A percentile compares a stretch with the other conserved stretches of the same genome.
These are phyloP conservation scores for Ophiostoma pallidulum DNA, from an alignment of 2,329 filamentous ascomycete genomes.

Conservation along the genomic window DNA sequence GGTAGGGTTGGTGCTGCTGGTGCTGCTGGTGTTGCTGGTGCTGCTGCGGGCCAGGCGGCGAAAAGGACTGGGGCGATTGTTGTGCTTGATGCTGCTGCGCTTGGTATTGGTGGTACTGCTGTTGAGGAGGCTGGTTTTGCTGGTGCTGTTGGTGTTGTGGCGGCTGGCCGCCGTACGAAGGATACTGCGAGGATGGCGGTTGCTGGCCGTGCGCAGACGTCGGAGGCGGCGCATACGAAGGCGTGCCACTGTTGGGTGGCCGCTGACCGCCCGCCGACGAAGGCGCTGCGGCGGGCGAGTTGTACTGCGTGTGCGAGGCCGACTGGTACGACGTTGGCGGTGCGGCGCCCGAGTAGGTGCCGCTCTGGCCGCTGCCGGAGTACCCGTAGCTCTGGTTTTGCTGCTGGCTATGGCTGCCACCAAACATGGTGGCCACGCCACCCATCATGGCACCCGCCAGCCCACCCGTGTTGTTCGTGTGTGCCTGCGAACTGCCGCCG, in stretches of 20 bases:
- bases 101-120: conserved; percentile 5
- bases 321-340: conserved; percentile 53
- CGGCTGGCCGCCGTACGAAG: conserved; percentile 7
- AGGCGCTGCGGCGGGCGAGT: conserved; percentile 8
- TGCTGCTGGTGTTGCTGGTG: conserved; percentile 2
- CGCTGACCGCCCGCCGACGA: background rate
- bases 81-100: conserved; percentile 10
- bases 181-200: background rate
- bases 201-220: background rate
- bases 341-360: conserved; percentile 52
- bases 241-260: background rate
- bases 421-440: conserved; percentile 44
- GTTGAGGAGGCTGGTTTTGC: background rate
- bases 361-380: conserved; percentile 43
- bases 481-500: conserved; percentile 35
- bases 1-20: background rate
- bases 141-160: conserved; percentile 7
- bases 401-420: conserved; percentile 33
- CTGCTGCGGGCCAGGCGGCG: conserved; percentile 5
- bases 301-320: conserved; percentile 20
- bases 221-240: conserved; percentile 4
- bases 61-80: conserved; percentile 6
- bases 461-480: conserved; percentile 34
- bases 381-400: conserved; percentile 55
- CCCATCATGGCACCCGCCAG: conserved; percentile 46